Evolutionary conservation across 495 filamentous ascomycete species (phyloP).

Genomic region (Neurospora sp.): DNA sequence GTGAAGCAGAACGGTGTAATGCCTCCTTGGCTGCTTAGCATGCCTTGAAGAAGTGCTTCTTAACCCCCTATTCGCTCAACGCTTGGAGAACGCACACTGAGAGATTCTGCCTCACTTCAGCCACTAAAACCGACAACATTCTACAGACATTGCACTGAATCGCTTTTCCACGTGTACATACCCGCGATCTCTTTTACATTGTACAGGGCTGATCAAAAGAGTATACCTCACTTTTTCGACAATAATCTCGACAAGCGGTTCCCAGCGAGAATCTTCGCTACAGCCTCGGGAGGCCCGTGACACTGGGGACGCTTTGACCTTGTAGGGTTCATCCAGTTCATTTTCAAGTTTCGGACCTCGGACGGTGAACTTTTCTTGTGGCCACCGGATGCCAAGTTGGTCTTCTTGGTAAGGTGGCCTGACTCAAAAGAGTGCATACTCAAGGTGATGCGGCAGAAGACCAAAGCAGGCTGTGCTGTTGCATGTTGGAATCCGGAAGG

Average conservation of each 20-base stretch:
- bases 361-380: background rate
- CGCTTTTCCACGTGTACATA: background rate
- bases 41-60: background rate
- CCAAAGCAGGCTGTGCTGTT: background rate
- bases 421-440: background rate
- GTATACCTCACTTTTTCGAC: background rate
- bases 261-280: background rate
- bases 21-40: background rate
- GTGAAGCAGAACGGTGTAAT: background rate
- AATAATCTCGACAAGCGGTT: background rate
- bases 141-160: background rate
- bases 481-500: background rate
- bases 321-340: background rate
- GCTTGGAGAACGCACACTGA: background rate
- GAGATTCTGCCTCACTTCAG: background rate
- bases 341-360: background rate
- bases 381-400: background rate
- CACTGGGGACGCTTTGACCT: background rate
- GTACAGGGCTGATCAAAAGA: background rate
- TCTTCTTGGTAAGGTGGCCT: background rate
- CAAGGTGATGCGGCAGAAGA: background rate
- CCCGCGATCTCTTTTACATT: background rate
- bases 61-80: background rate
- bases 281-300: background rate
- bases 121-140: background rate